Evolutionary conservation across 2,329 filamentous ascomycete species (phyloP).

Genomic region (Aureobasidium mangrovei): DNA sequence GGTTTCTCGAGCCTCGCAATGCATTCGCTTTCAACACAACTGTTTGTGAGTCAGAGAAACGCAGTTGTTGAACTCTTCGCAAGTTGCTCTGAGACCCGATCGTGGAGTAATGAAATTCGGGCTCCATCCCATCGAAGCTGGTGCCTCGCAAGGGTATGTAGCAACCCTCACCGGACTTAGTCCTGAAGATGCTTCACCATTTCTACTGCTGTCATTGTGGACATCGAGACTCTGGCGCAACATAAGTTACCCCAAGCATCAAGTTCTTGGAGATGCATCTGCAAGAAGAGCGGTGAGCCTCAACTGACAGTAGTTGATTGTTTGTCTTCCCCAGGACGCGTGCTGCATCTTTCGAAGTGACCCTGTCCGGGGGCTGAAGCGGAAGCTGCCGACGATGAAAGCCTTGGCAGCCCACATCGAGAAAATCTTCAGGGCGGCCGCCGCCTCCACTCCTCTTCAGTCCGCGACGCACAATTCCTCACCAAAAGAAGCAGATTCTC

Average conservation of each 20-base stretch:
- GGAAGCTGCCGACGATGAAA: background rate
- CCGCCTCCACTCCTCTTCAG: background rate
- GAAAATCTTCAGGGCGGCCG: background rate
- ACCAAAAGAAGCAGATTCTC: conserved; percentile 33
- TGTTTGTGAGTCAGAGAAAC: background rate
- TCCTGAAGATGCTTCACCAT: no score
- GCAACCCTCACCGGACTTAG: no score
- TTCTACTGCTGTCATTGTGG: no score
- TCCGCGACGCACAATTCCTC: conserved; percentile 8
- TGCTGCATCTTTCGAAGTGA: background rate
- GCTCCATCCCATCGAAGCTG: no score
- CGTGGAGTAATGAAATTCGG: no score
- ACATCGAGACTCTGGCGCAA: no score
- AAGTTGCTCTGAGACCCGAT: background rate
- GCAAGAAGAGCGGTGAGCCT: no score
- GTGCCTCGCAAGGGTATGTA: no score
- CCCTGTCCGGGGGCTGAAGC: background rate
- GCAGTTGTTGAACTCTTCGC: background rate
- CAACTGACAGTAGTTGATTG: no score
- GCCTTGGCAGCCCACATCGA: background rate
- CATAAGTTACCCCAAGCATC: no score
- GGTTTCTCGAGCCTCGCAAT: background rate
- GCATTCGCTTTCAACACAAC: background rate
- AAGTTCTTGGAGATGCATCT: no score
- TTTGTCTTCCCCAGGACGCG: no score